These are phyloP conservation scores for Lolium rigidum DNA, from an alignment of 176 grass and related monocot species.

Conservation along the genomic window DNA sequence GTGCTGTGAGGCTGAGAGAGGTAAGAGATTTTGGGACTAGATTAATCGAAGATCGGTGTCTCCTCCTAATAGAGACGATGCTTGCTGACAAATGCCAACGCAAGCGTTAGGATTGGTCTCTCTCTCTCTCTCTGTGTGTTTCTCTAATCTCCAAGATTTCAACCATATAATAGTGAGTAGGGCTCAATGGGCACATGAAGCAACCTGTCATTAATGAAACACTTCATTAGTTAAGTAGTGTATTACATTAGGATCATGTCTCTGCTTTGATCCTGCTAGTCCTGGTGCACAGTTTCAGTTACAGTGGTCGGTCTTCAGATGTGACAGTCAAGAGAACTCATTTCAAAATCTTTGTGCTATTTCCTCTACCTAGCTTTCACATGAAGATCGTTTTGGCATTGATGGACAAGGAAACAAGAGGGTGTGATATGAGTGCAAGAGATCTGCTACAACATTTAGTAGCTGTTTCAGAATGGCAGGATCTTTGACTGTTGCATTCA, in stretches of 20 bases:
- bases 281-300: conserved; percentile 37
- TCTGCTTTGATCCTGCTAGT: conserved; percentile 42
- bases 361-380: neutral
- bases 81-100: conserved; percentile 59
- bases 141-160: conserved; percentile 37
- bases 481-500: conserved; percentile 40
- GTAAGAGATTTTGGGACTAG: conserved; percentile 22
- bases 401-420: conserved; percentile 29
- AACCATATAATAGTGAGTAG: conserved; percentile 34
- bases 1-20: conserved; percentile 30
- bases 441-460: conserved; percentile 36
- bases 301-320: conserved; percentile 31
- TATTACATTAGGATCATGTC: conserved; percentile 10
- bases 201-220: neutral
- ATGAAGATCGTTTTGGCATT: conserved; percentile 38
- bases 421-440: conserved; percentile 34
- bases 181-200: conserved; percentile 27
- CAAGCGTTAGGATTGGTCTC: conserved; percentile 34
- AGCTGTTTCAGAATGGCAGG: neutral
- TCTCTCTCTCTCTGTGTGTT: conserved; percentile 6
- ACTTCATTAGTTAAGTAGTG: neutral
- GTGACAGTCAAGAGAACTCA: conserved; percentile 34
- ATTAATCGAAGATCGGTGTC: conserved; percentile 37
- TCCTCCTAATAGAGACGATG: conserved; percentile 42
- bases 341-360: conserved; percentile 8